These are phyloP conservation scores for Talaromyces pinophilus DNA, from an alignment of 2,329 filamentous ascomycete species.

Conservation along the genomic window DNA sequence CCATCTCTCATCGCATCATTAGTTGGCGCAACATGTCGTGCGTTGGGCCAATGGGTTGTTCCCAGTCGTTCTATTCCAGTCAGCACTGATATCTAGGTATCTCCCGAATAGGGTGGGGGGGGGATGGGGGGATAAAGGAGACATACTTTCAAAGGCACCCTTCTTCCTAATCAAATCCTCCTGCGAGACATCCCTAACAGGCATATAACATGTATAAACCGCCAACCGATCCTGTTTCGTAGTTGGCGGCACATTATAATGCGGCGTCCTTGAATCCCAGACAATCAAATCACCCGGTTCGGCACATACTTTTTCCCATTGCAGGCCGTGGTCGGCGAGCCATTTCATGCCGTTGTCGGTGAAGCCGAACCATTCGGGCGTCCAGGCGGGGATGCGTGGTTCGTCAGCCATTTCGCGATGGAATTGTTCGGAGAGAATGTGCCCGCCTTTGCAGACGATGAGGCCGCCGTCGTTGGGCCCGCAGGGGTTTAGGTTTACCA, in stretches of 20 bases:
- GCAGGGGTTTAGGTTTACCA: constrained; percentile 46
- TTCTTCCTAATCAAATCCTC: constrained; percentile 40
- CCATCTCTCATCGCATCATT: constrained; percentile 10
- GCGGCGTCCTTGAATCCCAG: constrained; percentile 52
- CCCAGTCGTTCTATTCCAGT: constrained; percentile 23
- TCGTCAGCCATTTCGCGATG: constrained; percentile 30
- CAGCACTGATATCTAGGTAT: neutral
- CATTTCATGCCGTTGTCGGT: constrained; percentile 46
- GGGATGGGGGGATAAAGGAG: neutral
- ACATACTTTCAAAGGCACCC: constrained; percentile 34
- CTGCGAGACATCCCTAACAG: constrained; percentile 36
- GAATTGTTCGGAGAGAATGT: constrained; percentile 47
- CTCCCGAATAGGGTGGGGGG: neutral
- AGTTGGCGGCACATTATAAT: constrained; percentile 44
- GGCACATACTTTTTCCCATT: constrained; percentile 42
- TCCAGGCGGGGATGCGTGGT: constrained; percentile 27
- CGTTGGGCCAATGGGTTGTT: constrained; percentile 19
- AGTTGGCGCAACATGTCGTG: neutral
- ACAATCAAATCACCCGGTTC: constrained; percentile 50
- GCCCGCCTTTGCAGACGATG: constrained; percentile 45
- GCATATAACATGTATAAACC: constrained; percentile 43
- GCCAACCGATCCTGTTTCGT: constrained; percentile 39
- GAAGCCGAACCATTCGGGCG: constrained; percentile 44
- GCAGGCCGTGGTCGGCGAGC: constrained; percentile 44
- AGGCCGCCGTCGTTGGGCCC: constrained; percentile 50